Base-by-base conservation (phyloP, 768 basidiomycete species). In the Rhizopogon sp. region DNA sequence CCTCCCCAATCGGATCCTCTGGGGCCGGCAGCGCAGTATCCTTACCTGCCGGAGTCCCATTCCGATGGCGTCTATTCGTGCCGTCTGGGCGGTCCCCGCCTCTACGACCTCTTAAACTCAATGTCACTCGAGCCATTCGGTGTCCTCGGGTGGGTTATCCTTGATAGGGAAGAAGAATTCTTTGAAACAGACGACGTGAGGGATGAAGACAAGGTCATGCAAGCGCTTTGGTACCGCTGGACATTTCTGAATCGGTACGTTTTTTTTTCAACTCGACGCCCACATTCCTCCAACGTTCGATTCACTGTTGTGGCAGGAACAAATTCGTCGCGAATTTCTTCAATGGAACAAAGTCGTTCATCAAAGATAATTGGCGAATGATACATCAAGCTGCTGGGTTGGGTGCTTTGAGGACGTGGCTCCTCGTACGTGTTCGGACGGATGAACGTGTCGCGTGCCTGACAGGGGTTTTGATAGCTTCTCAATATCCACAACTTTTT, bases 151-250 rank as follows among this genome's bases (percentile, higher is more conserved):
- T 91, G 89, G 89, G 73, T 78, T 39, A 74, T 92, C 7, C 49
- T 87, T 7, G 88, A 90, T 56, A 71, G 80, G 40, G 88, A 91
- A 62, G 90, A 90, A 47, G 88, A 90, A 58, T 74, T 91, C 0
- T 90, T 82, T 54, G 85, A 89, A 57, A 71, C 79, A 43, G 84
- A 88, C 56, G 83, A 90, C 61, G 73, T 90, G 10, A 74, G 74
- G 40, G 88, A 89, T 54, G 87, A 90, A 58, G 82, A 87, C 55
- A 92, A 91, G 66, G 83, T 90, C 6, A 86, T 92, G 74, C 80
- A 83, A 53, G 87, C 88, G 5, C 69, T 91, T 11, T 91, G 89
- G 89, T 81, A 74, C 11, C 66, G 90, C 50, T 91, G 88, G 88
- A 87, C 90, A 3, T 67, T 83, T 50, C 64, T 84, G 33, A 77